Conservation (phyloP, 2,329 filamentous ascomycete genomes). For the Trichophyton mentagrophytes region DNA sequence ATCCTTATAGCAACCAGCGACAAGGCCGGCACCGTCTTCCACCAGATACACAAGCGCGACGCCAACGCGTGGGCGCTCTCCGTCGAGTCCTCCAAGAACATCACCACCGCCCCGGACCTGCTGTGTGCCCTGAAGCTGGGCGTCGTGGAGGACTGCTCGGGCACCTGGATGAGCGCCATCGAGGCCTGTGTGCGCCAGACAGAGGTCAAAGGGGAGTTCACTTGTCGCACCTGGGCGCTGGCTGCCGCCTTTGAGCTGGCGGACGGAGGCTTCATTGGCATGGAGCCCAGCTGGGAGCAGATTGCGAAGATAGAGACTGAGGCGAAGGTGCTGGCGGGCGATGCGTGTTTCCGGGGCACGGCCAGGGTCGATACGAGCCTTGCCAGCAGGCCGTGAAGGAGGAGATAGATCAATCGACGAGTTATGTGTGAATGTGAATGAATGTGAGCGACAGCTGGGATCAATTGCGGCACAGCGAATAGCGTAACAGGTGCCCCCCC, state of each 20-base stretch:
- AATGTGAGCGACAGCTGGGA: no score
- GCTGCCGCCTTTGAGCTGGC: slow-evolving; percentile 13
- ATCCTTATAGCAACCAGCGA: slow-evolving; percentile 10
- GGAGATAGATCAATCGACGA: no score
- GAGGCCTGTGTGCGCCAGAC: slow-evolving; percentile 11
- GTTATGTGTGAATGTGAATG: no score
- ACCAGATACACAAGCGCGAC: slow-evolving; percentile 6
- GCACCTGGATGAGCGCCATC: slow-evolving; percentile 11
- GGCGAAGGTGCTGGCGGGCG: slow-evolving; percentile 3
- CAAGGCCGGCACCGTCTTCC: slow-evolving; percentile 9
- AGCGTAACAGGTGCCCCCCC: no score
- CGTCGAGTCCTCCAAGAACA: slow-evolving; percentile 1
- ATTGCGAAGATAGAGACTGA: slow-evolving; percentile 11
- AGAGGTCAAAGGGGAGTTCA: slow-evolving; percentile 9
- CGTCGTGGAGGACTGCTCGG: slow-evolving; percentile 8
- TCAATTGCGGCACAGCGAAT: no score
- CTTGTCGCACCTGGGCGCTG: slow-evolving; percentile 12
- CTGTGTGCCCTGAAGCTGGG: slow-evolving; percentile 12
- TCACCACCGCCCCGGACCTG: slow-evolving; percentile 6
- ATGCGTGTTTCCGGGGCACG: neutral
- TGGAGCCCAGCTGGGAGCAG: slow-evolving; percentile 11
- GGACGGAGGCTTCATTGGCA: slow-evolving; percentile 11
- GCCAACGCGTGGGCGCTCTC: slow-evolving; percentile 7
- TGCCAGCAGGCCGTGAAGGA: neutral
- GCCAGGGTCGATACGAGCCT: neutral